Base-by-base conservation (phyloP, 192 early-diverging fungal species). In the Coemansia sp. region DNA sequence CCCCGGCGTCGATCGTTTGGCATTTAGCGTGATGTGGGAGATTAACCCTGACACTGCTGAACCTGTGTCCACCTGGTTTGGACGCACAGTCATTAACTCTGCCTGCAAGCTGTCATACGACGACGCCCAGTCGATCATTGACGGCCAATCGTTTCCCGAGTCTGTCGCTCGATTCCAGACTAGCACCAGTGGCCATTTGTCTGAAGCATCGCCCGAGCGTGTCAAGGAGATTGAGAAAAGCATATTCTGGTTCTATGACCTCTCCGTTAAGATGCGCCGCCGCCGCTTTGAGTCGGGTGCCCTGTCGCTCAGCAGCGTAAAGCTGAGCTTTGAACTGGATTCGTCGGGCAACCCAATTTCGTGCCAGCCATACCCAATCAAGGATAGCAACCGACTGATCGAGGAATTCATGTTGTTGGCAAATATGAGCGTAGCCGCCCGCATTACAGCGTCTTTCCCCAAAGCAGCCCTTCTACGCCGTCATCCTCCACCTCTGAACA, bases 21-120 rank as follows among this genome's bases (percentile, higher is more conserved):
- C 97, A 8, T 99, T 98, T 69, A 95, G 93, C 11, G 66, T 60
- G 12, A 69, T 73, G 62, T 66, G 67, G 61, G 71, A 86, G 73
- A 85, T 87, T 59, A 66, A 86, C 55, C 85, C 81, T 39, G 50
- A 65, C 21, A 62, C 83, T 4, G 89, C 84, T 8, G 75, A 81
- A 30, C 84, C 93, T 17, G 71, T 84, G 22, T 78, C 83, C 40
- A 91, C 91, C 1, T 85, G 91, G 69, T 96, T 95, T 63, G 90
- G 89, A n/a, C 89, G 91, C 57, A 87, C 90, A 46, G 69, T 99
- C 25, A 98, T 99, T 62, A 78, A 80, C 17, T 95, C 93, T 9
- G 94, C 94, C 42, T 89, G 87, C 44, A 95, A 95, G 53, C 83
- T 99, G 30, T 86, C 92, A 43, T 99, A 99, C 64, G 93, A 96